These are phyloP conservation scores for Hygrophila difformis DNA, from an alignment of 257 asterid genomes.

Conservation along the genomic window DNA sequence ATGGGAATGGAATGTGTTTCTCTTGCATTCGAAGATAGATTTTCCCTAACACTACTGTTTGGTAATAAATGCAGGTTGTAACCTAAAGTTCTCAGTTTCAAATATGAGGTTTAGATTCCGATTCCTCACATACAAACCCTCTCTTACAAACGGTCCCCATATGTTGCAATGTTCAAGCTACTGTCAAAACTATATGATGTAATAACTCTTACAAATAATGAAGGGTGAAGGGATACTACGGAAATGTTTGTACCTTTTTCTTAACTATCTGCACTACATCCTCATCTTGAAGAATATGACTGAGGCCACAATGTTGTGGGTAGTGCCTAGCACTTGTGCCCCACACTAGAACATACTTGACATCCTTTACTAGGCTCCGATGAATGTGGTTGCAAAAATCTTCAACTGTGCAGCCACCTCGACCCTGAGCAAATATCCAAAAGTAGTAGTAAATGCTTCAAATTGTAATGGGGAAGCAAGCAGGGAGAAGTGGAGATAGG, in stretches of 20 bases:
- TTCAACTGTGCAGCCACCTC: constrained; percentile 96
- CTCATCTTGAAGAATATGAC: constrained; percentile 83
- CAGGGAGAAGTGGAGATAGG: not conserved
- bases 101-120: too few relatives aligned
- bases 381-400: constrained; percentile 97
- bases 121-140: too few relatives aligned
- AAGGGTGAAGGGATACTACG: not conserved
- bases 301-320: constrained; percentile 95
- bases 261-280: constrained; percentile 96
- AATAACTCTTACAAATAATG: too few relatives aligned
- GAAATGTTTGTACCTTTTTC: constrained; percentile 68
- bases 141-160: too few relatives aligned
- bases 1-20: too few relatives aligned
- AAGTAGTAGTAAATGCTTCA: not conserved
- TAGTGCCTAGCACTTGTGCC: constrained; percentile 93
- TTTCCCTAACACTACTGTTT: too few relatives aligned
- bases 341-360: constrained; percentile 94
- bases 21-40: too few relatives aligned
- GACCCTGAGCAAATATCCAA: constrained; percentile 53
- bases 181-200: too few relatives aligned
- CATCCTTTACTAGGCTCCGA: constrained; percentile 89
- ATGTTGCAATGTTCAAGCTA: too few relatives aligned
- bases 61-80: too few relatives aligned
- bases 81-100: too few relatives aligned
- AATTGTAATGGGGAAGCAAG: constrained; percentile 3